Conservation (phyloP, 75 land plant species). For the Ceratopteris richardii region DNA sequence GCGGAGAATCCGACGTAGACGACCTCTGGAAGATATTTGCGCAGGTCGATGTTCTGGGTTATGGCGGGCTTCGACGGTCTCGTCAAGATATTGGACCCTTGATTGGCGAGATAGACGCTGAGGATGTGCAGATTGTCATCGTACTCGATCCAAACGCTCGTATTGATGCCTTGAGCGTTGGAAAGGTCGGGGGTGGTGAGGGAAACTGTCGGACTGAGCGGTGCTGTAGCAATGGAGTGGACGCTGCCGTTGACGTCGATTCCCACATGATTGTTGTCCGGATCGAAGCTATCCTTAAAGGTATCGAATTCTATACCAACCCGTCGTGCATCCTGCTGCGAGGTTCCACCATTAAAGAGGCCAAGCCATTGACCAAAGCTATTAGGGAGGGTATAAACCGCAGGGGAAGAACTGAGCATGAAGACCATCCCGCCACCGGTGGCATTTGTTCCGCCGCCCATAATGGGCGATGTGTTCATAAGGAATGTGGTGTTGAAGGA, state of each 20-base stretch:
- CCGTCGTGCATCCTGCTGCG: slow-evolving; percentile 3
- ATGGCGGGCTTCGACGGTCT: slow-evolving; percentile 15
- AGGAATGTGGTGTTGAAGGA: slow-evolving; percentile 45
- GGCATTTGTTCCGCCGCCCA: slow-evolving; percentile 4
- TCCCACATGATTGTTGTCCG: slow-evolving; percentile 53
- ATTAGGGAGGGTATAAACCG: background rate
- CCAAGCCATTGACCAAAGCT: slow-evolving; percentile 53
- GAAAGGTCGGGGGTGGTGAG: slow-evolving; percentile 12
- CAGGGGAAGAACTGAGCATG: slow-evolving; percentile 18
- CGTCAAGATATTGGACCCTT: background rate
- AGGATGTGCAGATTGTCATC: slow-evolving; percentile 18
- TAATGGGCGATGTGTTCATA: slow-evolving; percentile 16
- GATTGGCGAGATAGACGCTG: slow-evolving; percentile 17
- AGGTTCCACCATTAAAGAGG: slow-evolving; percentile 36
- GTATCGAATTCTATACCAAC: slow-evolving; percentile 60
- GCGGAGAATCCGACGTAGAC: slow-evolving; percentile 60
- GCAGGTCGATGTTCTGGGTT: slow-evolving; percentile 19
- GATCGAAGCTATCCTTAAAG: slow-evolving; percentile 25
- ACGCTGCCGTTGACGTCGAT: slow-evolving; percentile 44
- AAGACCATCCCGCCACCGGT: slow-evolving; percentile 54
- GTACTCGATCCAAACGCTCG: slow-evolving; percentile 31
- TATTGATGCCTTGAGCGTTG: background rate
- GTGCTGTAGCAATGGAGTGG: slow-evolving; percentile 8
- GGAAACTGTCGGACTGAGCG: slow-evolving; percentile 5
- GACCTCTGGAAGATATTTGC: slow-evolving; percentile 6